Base-by-base conservation (phyloP, 805 yeast genomes). In the Brettanomyces naardenensis region DNA sequence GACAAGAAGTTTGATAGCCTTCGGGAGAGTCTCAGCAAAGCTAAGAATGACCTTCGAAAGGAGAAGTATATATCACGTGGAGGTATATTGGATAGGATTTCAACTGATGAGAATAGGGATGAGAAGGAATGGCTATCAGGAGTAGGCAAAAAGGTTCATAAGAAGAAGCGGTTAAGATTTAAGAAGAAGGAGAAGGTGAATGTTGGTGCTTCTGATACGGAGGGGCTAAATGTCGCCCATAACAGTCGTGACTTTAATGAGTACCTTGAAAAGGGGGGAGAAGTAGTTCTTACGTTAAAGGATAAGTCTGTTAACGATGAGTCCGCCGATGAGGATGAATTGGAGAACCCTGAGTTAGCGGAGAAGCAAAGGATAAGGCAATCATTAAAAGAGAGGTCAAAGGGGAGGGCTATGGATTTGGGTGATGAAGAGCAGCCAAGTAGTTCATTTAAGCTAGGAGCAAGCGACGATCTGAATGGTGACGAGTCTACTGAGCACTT, bases 211-310 rank as follows among this genome's bases (percentile, higher is more conserved):
- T 83, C 78, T 51, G 54, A 58, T 25, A 28, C 61, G 9, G 50
- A 51, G n/a, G 69, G 68, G n/a, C 49, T 78, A 9, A 45, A 49
- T 3, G 7, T n/a, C 9, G 31, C 31, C n/a, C 31, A 28, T n/a
- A 28, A 17, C 7, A n/a, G n/a, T n/a, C n/a, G n/a, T n/a, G n/a
- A 23, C 27, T 10, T 9, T 23, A 9, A 13, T 49, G 53, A 11
- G 45, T 68, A 1, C 19, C 42, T 3, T n/a, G 45, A 58, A n/a
- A 59, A 62, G 3, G 70, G 61, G 1, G 46, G 62, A n/a, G 63
- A 66, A 5, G 72, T 65, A 1, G 62, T 80, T 3, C 58, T 83
- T 36, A 81, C 88, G 0, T 59, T 82, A 35, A 68, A 74, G 34
- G 85, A 78, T 44, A 46, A 53, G n/a, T 55, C 58, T 18, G 43